Evolutionary conservation across 495 filamentous ascomycete species (phyloP).

Genomic region (Schizothecium vesticola): DNA sequence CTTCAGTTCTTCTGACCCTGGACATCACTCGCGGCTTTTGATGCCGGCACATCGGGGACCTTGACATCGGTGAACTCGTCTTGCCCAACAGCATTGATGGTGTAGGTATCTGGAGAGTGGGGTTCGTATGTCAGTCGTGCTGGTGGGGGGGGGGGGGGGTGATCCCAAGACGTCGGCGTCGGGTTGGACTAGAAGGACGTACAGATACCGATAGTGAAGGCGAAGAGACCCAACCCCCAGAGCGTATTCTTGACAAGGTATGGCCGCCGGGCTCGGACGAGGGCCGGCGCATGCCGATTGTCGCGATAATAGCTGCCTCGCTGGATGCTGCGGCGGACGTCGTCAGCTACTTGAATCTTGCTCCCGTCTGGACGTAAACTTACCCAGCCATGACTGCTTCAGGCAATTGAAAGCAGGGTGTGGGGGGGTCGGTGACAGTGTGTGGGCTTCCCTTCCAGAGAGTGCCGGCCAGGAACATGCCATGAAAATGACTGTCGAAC

Average conservation of each 20-base stretch:
- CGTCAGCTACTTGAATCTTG: background rate
- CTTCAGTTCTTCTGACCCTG: conserved; percentile 23
- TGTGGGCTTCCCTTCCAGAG: background rate
- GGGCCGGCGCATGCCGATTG: conserved; percentile 71
- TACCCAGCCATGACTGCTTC: conserved; percentile 22
- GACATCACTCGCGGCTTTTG: background rate
- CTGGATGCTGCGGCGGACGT: conserved; percentile 49
- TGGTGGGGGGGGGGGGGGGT: background rate
- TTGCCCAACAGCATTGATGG: conserved; percentile 82
- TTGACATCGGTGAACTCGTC: conserved; percentile 97
- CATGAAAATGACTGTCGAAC: background rate
- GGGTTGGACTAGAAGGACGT: conserved; percentile 1
- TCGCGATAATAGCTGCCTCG: conserved; percentile 80
- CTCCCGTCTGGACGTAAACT: background rate
- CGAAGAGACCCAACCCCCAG: conserved; percentile 64
- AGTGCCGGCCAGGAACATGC: background rate
- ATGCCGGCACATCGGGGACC: conserved; percentile 60
- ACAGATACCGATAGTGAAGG: conserved; percentile 78
- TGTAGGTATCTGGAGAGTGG: conserved; percentile 65
- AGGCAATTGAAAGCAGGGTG: background rate
- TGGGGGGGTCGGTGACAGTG: background rate
- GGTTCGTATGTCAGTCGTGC: background rate
- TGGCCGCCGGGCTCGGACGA: conserved; percentile 84
- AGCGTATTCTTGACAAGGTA: conserved; percentile 85
- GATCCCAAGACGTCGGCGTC: background rate